A percentile compares a stretch with the other conserved stretches of the same genome.
Evolutionary conservation across 2,329 filamentous ascomycete genomes (phyloP).

Genomic region (Botryotinia convoluta): DNA sequence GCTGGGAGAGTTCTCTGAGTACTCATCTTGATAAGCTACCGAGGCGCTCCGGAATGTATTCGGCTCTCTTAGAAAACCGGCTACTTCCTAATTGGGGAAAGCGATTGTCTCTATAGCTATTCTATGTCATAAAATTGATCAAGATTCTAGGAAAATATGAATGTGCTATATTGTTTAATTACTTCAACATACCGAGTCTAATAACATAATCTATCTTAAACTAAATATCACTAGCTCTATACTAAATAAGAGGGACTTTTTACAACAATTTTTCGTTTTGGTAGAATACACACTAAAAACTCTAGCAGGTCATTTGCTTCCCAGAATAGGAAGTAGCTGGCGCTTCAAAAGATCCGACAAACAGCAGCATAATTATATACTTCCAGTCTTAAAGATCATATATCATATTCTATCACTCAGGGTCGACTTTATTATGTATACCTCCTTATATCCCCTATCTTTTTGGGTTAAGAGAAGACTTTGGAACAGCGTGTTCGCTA

Average conservation of each 20-base stretch:
- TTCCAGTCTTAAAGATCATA: not conserved
- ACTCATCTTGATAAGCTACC: not conserved
- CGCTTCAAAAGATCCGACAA: accelerated
- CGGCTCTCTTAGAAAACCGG: not conserved
- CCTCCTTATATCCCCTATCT: no score
- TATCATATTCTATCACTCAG: not conserved
- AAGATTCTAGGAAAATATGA: not conserved
- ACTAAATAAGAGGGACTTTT: not conserved
- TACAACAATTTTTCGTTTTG: not conserved
- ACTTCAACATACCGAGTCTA: not conserved
- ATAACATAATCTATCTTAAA: not conserved
- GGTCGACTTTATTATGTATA: accelerated
- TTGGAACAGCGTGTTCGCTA: not conserved
- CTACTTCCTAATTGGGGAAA: not conserved
- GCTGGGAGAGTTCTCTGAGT: not conserved
- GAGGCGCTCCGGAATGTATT: not conserved
- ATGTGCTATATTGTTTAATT: no score
- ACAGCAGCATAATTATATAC: not conserved
- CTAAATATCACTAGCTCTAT: not conserved
- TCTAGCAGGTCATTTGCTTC: not conserved
- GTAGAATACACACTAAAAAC: not conserved
- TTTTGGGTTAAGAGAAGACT: not conserved
- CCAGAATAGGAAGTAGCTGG: not conserved
- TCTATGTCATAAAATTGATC: not conserved
- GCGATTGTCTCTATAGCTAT: not conserved